Evolutionary conservation across 176 grass and related monocot species (phyloP).

Genomic region (Zea luxurians): DNA sequence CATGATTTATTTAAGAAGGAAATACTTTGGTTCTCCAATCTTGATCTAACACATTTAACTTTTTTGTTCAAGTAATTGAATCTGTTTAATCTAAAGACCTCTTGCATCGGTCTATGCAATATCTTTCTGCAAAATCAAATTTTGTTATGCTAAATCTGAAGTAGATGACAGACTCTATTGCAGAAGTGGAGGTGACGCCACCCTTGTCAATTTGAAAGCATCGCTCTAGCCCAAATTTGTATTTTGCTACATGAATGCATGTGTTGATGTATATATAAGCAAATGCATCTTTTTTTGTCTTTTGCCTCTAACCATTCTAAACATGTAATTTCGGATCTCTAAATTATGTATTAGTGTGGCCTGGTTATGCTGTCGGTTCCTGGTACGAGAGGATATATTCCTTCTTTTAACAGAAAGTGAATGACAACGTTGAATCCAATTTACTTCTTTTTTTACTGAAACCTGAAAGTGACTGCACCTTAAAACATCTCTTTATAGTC

Average conservation of each 20-base stretch:
- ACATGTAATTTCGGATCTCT: not conserved
- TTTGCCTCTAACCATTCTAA: not conserved
- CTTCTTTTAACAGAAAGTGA: too few relatives aligned
- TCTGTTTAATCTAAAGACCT: slow-evolving; percentile 86
- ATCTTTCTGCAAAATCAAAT: slow-evolving; percentile 71
- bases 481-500: too few relatives aligned
- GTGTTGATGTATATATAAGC: slow-evolving; percentile 12
- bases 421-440: too few relatives aligned
- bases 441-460: too few relatives aligned
- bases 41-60: not conserved
- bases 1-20: not conserved
- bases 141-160: slow-evolving; percentile 70
- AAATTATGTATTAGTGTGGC: not conserved
- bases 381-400: slow-evolving; percentile 8
- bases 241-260: not conserved
- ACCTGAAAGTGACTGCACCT: too few relatives aligned
- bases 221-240: not conserved
- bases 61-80: slow-evolving; percentile 73
- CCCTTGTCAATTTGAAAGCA: slow-evolving; percentile 18
- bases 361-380: slow-evolving; percentile 4
- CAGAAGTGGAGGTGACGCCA: slow-evolving; percentile 76
- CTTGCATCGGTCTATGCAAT: slow-evolving; percentile 72
- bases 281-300: slow-evolving; percentile 18
- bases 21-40: not conserved
- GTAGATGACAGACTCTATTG: slow-evolving; percentile 66